These are phyloP conservation scores for Sonneratia alba DNA, from an alignment of 345 rosid species.

Conservation along the genomic window DNA sequence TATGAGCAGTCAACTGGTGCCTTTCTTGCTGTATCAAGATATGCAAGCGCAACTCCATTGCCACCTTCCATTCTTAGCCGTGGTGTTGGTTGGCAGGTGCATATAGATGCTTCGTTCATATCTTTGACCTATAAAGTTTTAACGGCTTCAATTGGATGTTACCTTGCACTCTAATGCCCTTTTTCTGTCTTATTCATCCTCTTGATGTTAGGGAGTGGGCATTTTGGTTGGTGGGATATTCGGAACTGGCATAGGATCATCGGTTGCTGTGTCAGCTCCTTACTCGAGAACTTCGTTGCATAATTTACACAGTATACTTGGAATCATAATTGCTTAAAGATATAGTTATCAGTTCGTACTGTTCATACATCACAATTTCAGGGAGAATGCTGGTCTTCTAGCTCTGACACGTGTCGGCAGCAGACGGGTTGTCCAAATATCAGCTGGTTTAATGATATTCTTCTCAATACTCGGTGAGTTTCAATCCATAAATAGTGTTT, in stretches of 20 bases:
- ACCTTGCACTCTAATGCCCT: neutral
- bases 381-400: conserved; percentile 85
- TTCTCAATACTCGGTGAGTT: conserved; percentile 74
- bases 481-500: neutral
- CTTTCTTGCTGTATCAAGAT: conserved; percentile 75
- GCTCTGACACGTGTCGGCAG: conserved; percentile 87
- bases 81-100: conserved; percentile 98
- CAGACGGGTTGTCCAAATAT: conserved; percentile 90
- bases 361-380: conserved; percentile 18
- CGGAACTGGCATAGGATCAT: conserved; percentile 89
- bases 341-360: neutral
- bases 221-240: conserved; percentile 83
- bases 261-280: conserved; percentile 71
- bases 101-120: neutral
- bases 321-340: neutral
- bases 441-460: conserved; percentile 93
- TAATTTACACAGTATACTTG: neutral
- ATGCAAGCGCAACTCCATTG: conserved; percentile 84
- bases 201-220: conserved; percentile 66
- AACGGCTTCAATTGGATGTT: neutral
- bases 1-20: conserved; percentile 75
- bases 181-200: too few species aligned
- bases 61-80: conserved; percentile 95
- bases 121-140: neutral
- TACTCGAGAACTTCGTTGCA: neutral